phyloP scores from a whole-genome alignment of 257 asterid species.

The Jacaranda copaia region DNA sequence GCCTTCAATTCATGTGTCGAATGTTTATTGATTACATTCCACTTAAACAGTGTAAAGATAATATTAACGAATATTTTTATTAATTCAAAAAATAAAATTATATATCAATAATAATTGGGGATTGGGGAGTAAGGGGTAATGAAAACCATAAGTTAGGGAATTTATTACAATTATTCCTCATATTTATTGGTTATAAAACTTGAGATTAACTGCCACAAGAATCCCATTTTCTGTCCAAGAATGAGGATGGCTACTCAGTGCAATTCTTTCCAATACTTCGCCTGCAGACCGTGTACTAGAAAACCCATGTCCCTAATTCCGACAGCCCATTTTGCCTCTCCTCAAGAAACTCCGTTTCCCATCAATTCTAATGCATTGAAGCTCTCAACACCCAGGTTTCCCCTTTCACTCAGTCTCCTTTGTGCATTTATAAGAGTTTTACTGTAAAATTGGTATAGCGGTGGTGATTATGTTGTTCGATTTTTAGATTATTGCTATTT shows the following conservation, averaged over 20 bases:
- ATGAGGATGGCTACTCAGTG: conserved; percentile 61
- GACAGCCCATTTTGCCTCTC: conserved; percentile 42
- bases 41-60: too few relatives aligned
- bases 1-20: too few relatives aligned
- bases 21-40: too few relatives aligned
- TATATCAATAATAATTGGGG: too few relatives aligned
- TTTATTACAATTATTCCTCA: too few relatives aligned
- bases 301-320: conserved; percentile 44
- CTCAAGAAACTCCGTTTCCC: conserved; percentile 36
- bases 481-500: not conserved
- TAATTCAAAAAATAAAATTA: too few relatives aligned
- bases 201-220: not conserved
- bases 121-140: too few relatives aligned
- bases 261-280: conserved; percentile 50
- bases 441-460: not conserved
- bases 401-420: not conserved
- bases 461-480: not conserved
- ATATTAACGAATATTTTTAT: too few relatives aligned
- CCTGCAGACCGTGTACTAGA: conserved; percentile 43
- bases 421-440: not conserved
- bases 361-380: conserved; percentile 47
- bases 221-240: conserved; percentile 20
- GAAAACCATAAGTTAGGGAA: too few relatives aligned
- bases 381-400: conserved; percentile 56
- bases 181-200: not conserved